These are phyloP conservation scores for Xylaria sp. DNA, from an alignment of 2,329 filamentous ascomycete species.

Conservation along the genomic window DNA sequence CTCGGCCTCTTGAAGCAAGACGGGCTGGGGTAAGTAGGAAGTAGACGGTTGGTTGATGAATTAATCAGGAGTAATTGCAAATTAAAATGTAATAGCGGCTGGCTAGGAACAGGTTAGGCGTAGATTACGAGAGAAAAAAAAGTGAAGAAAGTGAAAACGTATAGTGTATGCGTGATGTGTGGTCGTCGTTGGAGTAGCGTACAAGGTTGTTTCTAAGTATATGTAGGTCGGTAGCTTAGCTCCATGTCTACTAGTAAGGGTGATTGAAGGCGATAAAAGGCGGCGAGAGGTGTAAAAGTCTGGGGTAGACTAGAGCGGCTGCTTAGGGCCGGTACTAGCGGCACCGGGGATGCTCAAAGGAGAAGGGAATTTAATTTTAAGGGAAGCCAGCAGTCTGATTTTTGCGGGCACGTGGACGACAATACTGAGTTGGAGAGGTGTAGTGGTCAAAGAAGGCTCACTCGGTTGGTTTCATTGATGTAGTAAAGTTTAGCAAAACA, in stretches of 20 bases:
- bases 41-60: constrained; percentile 18
- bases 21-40: not conserved
- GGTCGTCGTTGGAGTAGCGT: constrained; percentile 5
- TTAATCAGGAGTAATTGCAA: constrained; percentile 24
- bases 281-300: constrained; percentile 11
- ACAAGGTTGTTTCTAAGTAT: not conserved
- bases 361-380: not conserved
- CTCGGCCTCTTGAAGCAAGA: constrained; percentile 42
- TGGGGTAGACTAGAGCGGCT: constrained; percentile 28
- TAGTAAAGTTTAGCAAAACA: constrained; percentile 38
- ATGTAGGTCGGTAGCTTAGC: not conserved
- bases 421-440: constrained; percentile 8
- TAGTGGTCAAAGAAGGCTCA: constrained; percentile 16
- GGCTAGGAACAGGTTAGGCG: constrained; percentile 18
- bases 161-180: constrained; percentile 17
- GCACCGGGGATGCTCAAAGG: constrained; percentile 2
- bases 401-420: constrained; percentile 34
- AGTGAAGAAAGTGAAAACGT: not conserved
- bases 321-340: constrained; percentile 4
- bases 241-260: not conserved
- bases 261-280: not conserved
- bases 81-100: constrained; percentile 20
- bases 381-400: constrained; percentile 7
- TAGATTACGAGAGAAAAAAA: constrained; percentile 10
- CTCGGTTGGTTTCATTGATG: constrained; percentile 33